Evolutionary conservation across 2,329 filamentous ascomycete species (phyloP), one percentile per base, ranked within the genome.

Genomic region (Xylariaceae sp.): DNA sequence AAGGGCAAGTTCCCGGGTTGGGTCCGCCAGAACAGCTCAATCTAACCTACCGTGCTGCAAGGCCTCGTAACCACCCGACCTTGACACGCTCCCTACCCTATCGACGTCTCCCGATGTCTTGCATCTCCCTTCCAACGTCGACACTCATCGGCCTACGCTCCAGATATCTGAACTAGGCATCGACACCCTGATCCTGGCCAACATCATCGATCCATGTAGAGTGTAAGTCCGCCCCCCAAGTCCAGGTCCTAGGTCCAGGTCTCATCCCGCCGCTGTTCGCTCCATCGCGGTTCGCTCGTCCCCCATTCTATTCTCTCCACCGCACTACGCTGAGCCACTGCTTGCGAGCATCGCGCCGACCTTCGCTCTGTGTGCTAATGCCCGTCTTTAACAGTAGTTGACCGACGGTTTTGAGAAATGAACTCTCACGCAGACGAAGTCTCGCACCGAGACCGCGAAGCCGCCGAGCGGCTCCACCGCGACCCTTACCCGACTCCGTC

Each of bases 391-490:
- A 11, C 51, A 64, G 7, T 15, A 66, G 63, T 58, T 59, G 54
- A 61, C 62, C 57, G 48, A 13, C 47, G 47, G 54, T 53, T 50
- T 66, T 58, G 61, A 64, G 67, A 63, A 61, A 73, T 73, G 71
- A 73, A 72, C 64, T 66, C 68, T 55, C 71, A 71, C 62, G 64
- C 75, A 65, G 78, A 80, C 66, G 77, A 78, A 65, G 75, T 76
- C 66, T 75, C 77, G 64, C 76, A 85, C 63, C 81, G 85, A 67
- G 86, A 89, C 65, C 82, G 87, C 71, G 87, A 90, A 67, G 81
- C 83, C 60, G 77, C 83, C 65, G 85, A 90, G 65, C 78, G 82
- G 66, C 80, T 82, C 65, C 78, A 83, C 60, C 80, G 83, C 71
- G 86, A 88, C 49, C 82, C 85, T 55, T 87, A 86, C 69, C 88